phyloP scores from a whole-genome alignment of 73 alveolate genomes.

The Effrenium voratum region DNA sequence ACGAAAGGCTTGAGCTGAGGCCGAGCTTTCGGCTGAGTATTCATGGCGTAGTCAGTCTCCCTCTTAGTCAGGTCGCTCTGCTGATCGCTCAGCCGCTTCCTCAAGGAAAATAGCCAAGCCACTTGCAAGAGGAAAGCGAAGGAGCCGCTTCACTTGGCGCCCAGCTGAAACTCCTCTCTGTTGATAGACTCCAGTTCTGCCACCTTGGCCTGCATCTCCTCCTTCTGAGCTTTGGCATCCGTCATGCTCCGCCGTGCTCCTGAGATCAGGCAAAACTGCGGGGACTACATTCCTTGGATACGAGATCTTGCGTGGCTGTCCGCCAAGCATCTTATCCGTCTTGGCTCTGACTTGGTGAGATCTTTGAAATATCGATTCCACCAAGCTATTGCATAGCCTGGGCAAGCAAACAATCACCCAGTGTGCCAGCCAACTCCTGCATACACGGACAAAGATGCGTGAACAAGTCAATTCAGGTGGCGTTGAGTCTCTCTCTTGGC shows the following conservation, averaged over 20 bases:
- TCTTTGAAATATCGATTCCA: constrained; percentile 88
- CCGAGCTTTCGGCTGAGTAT: constrained; percentile 22
- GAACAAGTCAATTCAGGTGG: background rate
- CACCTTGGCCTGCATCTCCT: constrained; percentile 39
- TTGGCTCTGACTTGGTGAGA: constrained; percentile 57
- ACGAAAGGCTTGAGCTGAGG: too few relatives aligned
- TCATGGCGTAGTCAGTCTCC: constrained; percentile 34
- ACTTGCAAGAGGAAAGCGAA: too few relatives aligned
- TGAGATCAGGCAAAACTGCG: background rate
- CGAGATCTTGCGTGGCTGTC: background rate
- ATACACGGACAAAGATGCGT: background rate
- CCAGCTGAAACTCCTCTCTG: constrained; percentile 68
- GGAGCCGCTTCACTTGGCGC: too few relatives aligned
- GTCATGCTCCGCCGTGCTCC: constrained; percentile 83
- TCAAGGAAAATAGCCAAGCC: background rate
- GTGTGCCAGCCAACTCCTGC: background rate
- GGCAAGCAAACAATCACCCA: too few relatives aligned
- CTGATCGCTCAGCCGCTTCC: constrained; percentile 71
- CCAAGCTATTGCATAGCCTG: constrained; percentile 89
- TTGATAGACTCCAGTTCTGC: constrained; percentile 59
- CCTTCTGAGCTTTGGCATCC: constrained; percentile 67
- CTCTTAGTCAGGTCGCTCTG: constrained; percentile 47
- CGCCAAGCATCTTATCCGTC: constrained; percentile 34
- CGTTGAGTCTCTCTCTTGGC: constrained; percentile 91
- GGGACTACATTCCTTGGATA: background rate